Conservation (phyloP, 371 early-diverging fungal species). For the Circinella minor region DNA sequence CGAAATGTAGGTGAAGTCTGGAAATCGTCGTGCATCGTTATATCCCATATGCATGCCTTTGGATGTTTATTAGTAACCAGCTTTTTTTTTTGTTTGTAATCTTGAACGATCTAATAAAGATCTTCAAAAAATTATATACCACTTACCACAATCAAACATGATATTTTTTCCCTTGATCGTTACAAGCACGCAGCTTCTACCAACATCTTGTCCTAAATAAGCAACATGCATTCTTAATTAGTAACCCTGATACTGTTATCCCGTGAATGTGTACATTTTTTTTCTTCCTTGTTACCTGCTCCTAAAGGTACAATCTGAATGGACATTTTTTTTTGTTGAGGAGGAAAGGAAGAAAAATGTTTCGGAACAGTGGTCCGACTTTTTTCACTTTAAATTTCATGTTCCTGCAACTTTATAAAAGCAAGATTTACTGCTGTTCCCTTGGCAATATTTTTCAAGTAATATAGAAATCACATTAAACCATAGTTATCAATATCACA, state of each 20-base stretch:
- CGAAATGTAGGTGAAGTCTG: constrained; percentile 96
- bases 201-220: constrained; percentile 82
- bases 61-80: too few relatives aligned
- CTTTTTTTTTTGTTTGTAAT: too few relatives aligned
- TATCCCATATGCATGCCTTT: constrained; percentile 98
- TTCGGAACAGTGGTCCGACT: too few relatives aligned
- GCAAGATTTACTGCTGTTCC: too few relatives aligned
- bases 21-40: constrained; percentile 94
- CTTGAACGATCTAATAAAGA: not conserved
- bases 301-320: constrained; percentile 64
- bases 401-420: too few relatives aligned
- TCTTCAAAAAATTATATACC: not conserved
- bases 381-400: too few relatives aligned
- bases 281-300: constrained; percentile 31
- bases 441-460: too few relatives aligned
- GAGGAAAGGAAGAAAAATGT: not conserved
- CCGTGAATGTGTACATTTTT: not conserved
- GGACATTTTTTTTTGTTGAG: constrained; percentile 25
- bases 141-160: constrained; percentile 94
- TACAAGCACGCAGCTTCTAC: constrained; percentile 91
- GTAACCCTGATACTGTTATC: constrained; percentile 14
- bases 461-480: too few relatives aligned
- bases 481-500: too few relatives aligned
- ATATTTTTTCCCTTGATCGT: constrained; percentile 89
- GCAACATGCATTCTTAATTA: too few relatives aligned